A percentile compares a stretch with the other conserved stretches of the same genome.
Conservation (phyloP, 2,329 filamentous ascomycete species). For the Lojkania enalia region DNA sequence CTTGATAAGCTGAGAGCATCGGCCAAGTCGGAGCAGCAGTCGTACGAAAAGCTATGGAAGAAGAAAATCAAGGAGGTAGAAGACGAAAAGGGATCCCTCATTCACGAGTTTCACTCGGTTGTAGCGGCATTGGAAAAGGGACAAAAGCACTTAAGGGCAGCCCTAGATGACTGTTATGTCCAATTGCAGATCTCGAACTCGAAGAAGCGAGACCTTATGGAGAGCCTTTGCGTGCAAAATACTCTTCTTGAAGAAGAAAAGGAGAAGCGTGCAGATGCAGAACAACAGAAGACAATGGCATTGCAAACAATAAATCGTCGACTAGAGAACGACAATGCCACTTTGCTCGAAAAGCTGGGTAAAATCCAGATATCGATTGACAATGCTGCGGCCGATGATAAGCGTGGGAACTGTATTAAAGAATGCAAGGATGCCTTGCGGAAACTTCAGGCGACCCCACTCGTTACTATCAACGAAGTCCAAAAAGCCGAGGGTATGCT, state of each 20-base stretch:
- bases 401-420: constrained; percentile 11
- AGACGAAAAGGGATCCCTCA: constrained; percentile 24
- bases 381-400: background rate
- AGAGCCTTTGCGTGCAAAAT: constrained; percentile 17
- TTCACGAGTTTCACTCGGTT: constrained; percentile 14
- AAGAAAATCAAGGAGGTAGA: constrained; percentile 24
- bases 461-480: constrained; percentile 25
- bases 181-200: constrained; percentile 17
- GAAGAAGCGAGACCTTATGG: constrained; percentile 15
- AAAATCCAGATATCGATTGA: constrained; percentile 17
- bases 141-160: constrained; percentile 16
- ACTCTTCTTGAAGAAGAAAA: constrained; percentile 25
- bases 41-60: constrained; percentile 17
- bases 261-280: constrained; percentile 23
- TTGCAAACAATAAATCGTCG: constrained; percentile 21
- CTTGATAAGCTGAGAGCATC: constrained; percentile 26
- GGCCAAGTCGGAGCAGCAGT: constrained; percentile 11
- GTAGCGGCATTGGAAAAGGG: constrained; percentile 16
- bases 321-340: constrained; percentile 13
- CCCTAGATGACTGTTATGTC: constrained; percentile 21
- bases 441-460: constrained; percentile 18
- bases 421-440: constrained; percentile 24
- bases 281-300: constrained; percentile 22
- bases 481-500: constrained; percentile 29
- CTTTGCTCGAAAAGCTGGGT: constrained; percentile 20